These are phyloP conservation scores for Pilaira anomala DNA, from an alignment of 192 early-diverging fungal genomes.

Conservation along the genomic window DNA sequence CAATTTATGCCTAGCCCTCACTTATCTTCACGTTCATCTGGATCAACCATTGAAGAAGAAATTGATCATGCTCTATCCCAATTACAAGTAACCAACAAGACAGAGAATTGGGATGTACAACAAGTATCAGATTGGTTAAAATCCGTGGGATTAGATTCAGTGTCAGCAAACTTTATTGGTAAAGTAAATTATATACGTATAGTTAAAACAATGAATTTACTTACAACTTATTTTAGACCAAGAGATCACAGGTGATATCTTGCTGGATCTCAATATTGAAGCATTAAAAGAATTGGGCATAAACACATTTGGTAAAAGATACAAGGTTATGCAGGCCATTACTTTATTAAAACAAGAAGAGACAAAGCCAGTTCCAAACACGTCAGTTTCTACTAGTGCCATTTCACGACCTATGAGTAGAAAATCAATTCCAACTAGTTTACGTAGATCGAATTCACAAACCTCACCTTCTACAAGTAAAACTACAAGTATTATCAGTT, in stretches of 20 bases:
- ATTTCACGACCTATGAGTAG: background rate
- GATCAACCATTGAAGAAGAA: constrained; percentile 16
- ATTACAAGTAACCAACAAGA: constrained; percentile 29
- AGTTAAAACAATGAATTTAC: background rate
- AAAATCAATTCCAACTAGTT: background rate
- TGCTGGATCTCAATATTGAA: constrained; percentile 59
- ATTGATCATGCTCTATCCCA: constrained; percentile 13
- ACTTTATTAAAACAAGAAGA: constrained; percentile 42
- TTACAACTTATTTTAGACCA: constrained; percentile 43
- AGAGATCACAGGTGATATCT: constrained; percentile 63
- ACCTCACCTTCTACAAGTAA: background rate
- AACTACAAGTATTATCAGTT: background rate
- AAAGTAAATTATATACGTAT: constrained; percentile 7
- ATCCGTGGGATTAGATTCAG: constrained; percentile 45
- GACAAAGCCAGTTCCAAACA: background rate
- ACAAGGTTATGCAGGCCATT: constrained; percentile 66
- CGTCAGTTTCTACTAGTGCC: constrained; percentile 13
- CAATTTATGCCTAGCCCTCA: constrained; percentile 13
- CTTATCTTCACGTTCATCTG: constrained; percentile 10
- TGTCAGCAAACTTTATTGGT: constrained; percentile 51
- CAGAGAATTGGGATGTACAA: constrained; percentile 50
- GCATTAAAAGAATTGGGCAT: constrained; percentile 67
- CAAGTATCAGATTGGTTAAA: constrained; percentile 61
- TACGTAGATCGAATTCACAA: constrained; percentile 13
- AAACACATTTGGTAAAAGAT: constrained; percentile 58